Conservation (phyloP, 2,329 filamentous ascomycete genomes). For the Talaromyces sp. region DNA sequence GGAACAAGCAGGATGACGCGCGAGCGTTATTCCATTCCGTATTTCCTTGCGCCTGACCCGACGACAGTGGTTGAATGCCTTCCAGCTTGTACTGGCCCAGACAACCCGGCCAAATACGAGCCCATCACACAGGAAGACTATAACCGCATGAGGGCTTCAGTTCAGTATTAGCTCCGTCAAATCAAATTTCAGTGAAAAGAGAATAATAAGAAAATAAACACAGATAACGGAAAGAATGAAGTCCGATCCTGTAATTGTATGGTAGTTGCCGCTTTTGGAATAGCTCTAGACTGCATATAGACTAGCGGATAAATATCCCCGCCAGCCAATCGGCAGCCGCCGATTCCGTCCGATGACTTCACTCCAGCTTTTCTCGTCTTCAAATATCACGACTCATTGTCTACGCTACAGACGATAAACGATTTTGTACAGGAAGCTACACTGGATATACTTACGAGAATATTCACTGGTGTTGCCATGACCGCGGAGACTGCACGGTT, state of each 20-base stretch:
- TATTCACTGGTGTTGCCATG: background rate
- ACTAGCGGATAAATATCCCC: background rate
- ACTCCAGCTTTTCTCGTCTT: background rate
- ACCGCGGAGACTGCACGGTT: background rate
- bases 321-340: background rate
- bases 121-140: conserved; percentile 41
- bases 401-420: background rate
- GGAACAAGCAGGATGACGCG: conserved; percentile 40
- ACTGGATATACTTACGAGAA: background rate
- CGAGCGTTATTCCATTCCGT: conserved; percentile 55
- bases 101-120: conserved; percentile 45
- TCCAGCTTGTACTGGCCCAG: conserved; percentile 38
- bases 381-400: background rate
- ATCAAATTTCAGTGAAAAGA: background rate
- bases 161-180: conserved; percentile 18
- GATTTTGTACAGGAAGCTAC: background rate
- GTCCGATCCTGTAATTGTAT: background rate
- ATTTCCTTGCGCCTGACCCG: conserved; percentile 50
- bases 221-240: too few species aligned
- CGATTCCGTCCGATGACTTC: background rate
- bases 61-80: conserved; percentile 49
- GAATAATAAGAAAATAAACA: background rate
- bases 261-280: background rate
- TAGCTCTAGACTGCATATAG: background rate
- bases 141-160: conserved; percentile 27